Evolutionary conservation across 169 alveolate species (phyloP).

Genomic region (Eimeria brunetti): DNA sequence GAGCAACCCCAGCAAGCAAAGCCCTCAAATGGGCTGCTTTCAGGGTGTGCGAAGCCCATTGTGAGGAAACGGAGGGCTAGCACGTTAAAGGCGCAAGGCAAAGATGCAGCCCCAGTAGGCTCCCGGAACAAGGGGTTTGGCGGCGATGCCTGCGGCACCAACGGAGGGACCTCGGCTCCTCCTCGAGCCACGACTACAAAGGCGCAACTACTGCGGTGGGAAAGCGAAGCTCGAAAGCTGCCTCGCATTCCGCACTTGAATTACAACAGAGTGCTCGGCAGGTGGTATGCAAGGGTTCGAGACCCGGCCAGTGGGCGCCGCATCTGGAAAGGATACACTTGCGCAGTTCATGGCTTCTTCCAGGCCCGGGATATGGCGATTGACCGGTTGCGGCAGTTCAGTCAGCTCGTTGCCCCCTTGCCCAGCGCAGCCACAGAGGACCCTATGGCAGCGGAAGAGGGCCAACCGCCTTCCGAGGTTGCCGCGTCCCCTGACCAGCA

Average conservation of each 20-base stretch:
- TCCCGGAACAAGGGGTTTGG: background rate
- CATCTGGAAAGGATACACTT: constrained; percentile 80
- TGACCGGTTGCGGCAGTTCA: constrained; percentile 70
- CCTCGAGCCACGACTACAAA: constrained; percentile 70
- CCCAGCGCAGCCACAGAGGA: constrained; percentile 14
- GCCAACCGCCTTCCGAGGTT: background rate
- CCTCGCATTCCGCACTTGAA: constrained; percentile 79
- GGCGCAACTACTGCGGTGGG: constrained; percentile 77
- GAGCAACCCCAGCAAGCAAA: background rate
- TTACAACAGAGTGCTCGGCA: constrained; percentile 79
- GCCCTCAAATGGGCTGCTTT: constrained; percentile 26
- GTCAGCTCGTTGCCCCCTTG: constrained; percentile 60
- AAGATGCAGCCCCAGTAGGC: constrained; percentile 11
- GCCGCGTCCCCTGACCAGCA: background rate
- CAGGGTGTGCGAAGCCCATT: constrained; percentile 34
- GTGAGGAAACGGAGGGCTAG: constrained; percentile 63
- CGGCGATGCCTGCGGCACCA: constrained; percentile 30
- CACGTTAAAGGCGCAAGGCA: constrained; percentile 41
- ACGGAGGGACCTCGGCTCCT: constrained; percentile 54
- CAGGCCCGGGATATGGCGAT: constrained; percentile 80
- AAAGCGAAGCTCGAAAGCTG: constrained; percentile 71
- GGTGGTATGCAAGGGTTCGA: constrained; percentile 80
- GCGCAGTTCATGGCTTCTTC: constrained; percentile 79
- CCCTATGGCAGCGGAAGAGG: constrained; percentile 21
- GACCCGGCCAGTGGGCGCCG: constrained; percentile 79